Evolutionary conservation across 2,329 filamentous ascomycete species (phyloP).

Genomic region (Lachnellula occidentalis): DNA sequence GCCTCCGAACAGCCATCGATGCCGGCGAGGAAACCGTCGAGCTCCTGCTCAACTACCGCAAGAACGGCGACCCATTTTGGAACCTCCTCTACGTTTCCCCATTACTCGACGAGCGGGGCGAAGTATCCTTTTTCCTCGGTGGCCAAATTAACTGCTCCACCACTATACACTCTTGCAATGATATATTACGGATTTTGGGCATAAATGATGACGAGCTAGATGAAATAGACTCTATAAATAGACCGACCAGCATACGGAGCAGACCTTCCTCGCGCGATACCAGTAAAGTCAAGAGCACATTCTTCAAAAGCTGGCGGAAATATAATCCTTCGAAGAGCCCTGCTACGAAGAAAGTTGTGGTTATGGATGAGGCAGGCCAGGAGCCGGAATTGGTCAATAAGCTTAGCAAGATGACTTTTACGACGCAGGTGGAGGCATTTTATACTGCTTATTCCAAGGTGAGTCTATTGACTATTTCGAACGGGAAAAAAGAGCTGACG

Average conservation of each 20-base stretch:
- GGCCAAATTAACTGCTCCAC: conserved; percentile 54
- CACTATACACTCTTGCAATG: conserved; percentile 43
- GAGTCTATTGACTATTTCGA: neutral
- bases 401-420: conserved; percentile 33
- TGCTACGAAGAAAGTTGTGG: conserved; percentile 1
- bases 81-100: conserved; percentile 52
- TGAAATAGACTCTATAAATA: conserved; percentile 12
- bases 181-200: conserved; percentile 46
- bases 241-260: conserved; percentile 18
- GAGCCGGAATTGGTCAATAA: conserved; percentile 35
- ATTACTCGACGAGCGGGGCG: conserved; percentile 42
- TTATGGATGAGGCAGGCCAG: conserved; percentile 34
- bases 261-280: neutral
- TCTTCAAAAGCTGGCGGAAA: conserved; percentile 27
- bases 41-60: conserved; percentile 46
- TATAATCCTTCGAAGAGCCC: conserved; percentile 11
- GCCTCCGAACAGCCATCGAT: conserved; percentile 39
- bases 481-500: neutral
- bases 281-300: conserved; percentile 14
- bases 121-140: conserved; percentile 47
- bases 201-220: conserved; percentile 31
- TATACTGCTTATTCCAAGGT: conserved; percentile 42
- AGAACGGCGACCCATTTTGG: conserved; percentile 49
- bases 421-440: conserved; percentile 36
- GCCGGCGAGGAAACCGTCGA: conserved; percentile 42